Conservation (phyloP, 371 early-diverging fungal genomes). For the Circinella umbellata region DNA sequence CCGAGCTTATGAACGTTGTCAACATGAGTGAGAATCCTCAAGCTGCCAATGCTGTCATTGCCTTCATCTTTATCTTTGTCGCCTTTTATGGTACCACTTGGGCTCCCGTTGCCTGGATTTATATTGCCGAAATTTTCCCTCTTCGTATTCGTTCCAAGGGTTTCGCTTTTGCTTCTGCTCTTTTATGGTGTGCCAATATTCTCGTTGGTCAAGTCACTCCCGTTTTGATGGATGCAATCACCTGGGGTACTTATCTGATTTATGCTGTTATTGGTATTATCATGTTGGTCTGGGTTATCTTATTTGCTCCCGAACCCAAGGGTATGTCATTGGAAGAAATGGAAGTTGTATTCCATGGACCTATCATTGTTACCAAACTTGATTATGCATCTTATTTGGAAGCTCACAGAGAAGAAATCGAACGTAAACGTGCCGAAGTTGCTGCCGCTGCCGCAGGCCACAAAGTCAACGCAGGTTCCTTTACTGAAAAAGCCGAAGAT, state of each 20-base stretch:
- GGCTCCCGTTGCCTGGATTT: constrained; percentile 58
- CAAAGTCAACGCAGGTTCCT: background rate
- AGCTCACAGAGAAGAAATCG: constrained; percentile 37
- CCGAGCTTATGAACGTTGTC: constrained; percentile 24
- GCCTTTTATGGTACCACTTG: constrained; percentile 55
- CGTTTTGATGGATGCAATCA: constrained; percentile 47
- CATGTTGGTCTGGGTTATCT: constrained; percentile 54
- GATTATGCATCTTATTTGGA: constrained; percentile 29
- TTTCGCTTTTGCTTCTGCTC: constrained; percentile 61
- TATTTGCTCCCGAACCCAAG: constrained; percentile 70
- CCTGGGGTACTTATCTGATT: constrained; percentile 62
- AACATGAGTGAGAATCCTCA: constrained; percentile 37
- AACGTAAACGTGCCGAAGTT: constrained; percentile 34
- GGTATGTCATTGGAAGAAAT: constrained; percentile 62
- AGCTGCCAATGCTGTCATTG: constrained; percentile 53
- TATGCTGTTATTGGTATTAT: constrained; percentile 65
- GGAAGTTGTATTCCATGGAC: constrained; percentile 45
- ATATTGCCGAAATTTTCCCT: constrained; percentile 74
- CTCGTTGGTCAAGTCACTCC: constrained; percentile 59
- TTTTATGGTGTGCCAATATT: constrained; percentile 86
- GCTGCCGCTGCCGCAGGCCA: constrained; percentile 18
- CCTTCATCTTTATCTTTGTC: constrained; percentile 55
- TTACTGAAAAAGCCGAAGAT: background rate
- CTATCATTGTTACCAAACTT: constrained; percentile 36
- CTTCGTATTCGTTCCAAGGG: constrained; percentile 55